Evolutionary conservation across 1,284 basidiomycete species (phyloP).

Genomic region (Sutorius eximius): DNA sequence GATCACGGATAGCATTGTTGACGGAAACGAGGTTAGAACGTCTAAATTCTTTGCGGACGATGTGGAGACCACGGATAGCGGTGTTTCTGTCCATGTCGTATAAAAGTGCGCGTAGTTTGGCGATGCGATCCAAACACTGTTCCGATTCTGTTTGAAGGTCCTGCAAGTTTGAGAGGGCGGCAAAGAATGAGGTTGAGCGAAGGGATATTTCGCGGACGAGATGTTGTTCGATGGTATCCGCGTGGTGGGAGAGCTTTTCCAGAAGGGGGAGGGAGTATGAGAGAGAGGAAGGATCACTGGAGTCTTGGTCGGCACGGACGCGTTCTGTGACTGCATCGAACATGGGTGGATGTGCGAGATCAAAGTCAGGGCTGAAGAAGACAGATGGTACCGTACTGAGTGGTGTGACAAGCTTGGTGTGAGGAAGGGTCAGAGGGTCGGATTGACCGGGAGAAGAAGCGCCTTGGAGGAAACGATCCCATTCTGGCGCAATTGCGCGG

Average conservation of each 20-base stretch:
- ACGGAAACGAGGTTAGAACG: constrained; percentile 62
- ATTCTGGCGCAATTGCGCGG: constrained; percentile 70
- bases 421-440: constrained; percentile 36
- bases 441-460: constrained; percentile 47
- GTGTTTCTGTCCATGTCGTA: constrained; percentile 76
- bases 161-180: constrained; percentile 91
- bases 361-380: constrained; percentile 80
- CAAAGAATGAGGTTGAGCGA: constrained; percentile 93
- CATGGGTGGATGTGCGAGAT: constrained; percentile 82
- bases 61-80: constrained; percentile 74
- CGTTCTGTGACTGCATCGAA: constrained; percentile 82
- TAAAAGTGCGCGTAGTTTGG: constrained; percentile 70
- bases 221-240: constrained; percentile 94
- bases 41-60: constrained; percentile 67
- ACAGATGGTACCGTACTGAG: constrained; percentile 78
- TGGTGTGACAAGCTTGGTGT: constrained; percentile 54
- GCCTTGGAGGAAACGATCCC: constrained; percentile 67
- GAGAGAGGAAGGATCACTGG: constrained; percentile 56
- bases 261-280: constrained; percentile 74
- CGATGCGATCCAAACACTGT: constrained; percentile 78
- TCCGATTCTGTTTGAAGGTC: constrained; percentile 88
- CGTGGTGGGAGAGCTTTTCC: constrained; percentile 91
- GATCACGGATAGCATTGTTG: constrained; percentile 60
- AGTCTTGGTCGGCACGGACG: constrained; percentile 33
- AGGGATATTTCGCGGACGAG: constrained; percentile 91